A percentile compares a stretch with the other conserved stretches of the same genome.
Evolutionary conservation across 352 stramenopile species (phyloP).

Genomic region (Phytophthora fragariae): DNA sequence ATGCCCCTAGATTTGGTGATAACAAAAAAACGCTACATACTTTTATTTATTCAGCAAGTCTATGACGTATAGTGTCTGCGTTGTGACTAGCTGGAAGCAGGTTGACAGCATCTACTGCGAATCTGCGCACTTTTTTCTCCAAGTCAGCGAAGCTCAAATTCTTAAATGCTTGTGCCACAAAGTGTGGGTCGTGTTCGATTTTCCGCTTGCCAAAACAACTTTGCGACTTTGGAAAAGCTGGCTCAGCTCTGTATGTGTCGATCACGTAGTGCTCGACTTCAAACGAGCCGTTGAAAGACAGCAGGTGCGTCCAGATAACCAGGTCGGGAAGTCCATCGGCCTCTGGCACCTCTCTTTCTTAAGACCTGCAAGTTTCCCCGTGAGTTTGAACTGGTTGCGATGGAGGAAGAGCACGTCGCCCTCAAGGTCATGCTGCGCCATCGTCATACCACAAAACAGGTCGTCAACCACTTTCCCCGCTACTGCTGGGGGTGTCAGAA

Average conservation of each 20-base stretch:
- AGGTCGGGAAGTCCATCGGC: slow-evolving; percentile 45
- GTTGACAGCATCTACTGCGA: slow-evolving; percentile 37
- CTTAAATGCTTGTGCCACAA: slow-evolving; percentile 32
- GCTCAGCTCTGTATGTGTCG: slow-evolving; percentile 52
- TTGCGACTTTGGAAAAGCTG: slow-evolving; percentile 50
- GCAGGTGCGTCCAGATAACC: slow-evolving; percentile 67
- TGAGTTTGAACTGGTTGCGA: slow-evolving; percentile 57
- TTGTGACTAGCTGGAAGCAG: slow-evolving; percentile 29
- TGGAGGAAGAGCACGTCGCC: slow-evolving; percentile 57
- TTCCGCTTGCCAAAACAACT: slow-evolving; percentile 61
- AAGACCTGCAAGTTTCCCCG: slow-evolving; percentile 23
- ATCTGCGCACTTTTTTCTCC: slow-evolving; percentile 34
- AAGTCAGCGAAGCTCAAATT: slow-evolving; percentile 37
- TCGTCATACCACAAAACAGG: slow-evolving; percentile 62
- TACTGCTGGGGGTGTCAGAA: slow-evolving; percentile 45
- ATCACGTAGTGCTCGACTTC: slow-evolving; percentile 51
- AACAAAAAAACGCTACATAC: no score
- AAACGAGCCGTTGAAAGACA: slow-evolving; percentile 59
- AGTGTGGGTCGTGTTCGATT: slow-evolving; percentile 35
- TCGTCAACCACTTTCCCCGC: slow-evolving; percentile 42
- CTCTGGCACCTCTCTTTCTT: slow-evolving; percentile 28
- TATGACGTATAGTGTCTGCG: slow-evolving; percentile 19
- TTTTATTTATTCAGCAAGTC: slow-evolving; percentile 16
- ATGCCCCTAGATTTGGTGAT: no score
- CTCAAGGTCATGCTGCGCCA: slow-evolving; percentile 48